These are phyloP conservation scores for Penicillium sp. DNA, from an alignment of 2,329 filamentous ascomycete species.

Conservation along the genomic window DNA sequence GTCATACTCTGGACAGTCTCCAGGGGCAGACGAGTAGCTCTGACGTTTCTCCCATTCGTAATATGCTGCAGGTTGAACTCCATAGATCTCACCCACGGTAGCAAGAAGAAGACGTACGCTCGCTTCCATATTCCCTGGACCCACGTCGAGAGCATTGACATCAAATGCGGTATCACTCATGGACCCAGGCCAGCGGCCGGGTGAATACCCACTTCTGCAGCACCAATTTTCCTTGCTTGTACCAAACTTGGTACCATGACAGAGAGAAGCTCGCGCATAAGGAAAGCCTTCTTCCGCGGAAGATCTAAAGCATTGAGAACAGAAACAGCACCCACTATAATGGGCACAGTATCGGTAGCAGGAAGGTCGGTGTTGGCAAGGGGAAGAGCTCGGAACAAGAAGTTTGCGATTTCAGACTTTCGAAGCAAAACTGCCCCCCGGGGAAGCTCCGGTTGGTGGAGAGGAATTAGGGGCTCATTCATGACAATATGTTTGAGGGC, in stretches of 20 bases:
- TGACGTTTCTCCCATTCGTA: conserved; percentile 31
- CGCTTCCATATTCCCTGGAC: conserved; percentile 40
- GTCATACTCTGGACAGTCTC: conserved; percentile 28
- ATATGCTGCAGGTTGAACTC: conserved; percentile 36
- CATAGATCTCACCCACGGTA: conserved; percentile 38
- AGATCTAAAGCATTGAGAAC: conserved; percentile 75
- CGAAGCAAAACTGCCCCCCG: conserved; percentile 43
- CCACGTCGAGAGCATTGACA: conserved; percentile 41
- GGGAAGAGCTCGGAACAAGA: conserved; percentile 66
- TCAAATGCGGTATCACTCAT: conserved; percentile 53
- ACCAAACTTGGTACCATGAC: conserved; percentile 79
- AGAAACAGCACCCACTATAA: conserved; percentile 80
- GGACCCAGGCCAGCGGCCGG: conserved; percentile 77
- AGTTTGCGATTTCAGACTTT: conserved; percentile 59
- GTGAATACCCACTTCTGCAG: conserved; percentile 93
- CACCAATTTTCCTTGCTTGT: conserved; percentile 84
- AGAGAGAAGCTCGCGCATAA: conserved; percentile 77
- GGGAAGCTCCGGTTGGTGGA: conserved; percentile 32
- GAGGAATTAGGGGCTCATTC: conserved; percentile 40
- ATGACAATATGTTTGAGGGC: conserved; percentile 57
- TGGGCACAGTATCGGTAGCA: conserved; percentile 68
- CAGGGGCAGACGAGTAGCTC: conserved; percentile 19
- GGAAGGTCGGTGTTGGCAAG: conserved; percentile 59
- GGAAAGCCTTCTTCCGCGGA: conserved; percentile 83
- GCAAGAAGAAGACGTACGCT: conserved; percentile 38